Base-by-base conservation (phyloP, 2,329 filamentous ascomycete genomes). In the Diaporthe sp. region DNA sequence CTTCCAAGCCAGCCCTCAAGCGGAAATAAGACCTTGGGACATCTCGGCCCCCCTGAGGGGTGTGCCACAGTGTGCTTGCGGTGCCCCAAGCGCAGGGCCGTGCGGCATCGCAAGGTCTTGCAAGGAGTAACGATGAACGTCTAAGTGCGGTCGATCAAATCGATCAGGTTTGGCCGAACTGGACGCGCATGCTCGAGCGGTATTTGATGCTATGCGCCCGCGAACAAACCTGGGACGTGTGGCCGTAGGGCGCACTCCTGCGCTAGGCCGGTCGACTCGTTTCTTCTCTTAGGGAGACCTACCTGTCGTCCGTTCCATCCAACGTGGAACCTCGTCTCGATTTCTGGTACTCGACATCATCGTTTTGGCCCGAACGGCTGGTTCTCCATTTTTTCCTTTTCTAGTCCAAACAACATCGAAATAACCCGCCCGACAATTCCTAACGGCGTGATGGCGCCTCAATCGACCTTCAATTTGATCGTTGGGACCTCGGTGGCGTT, bases 51-150 rank as follows among this genome's bases (percentile, higher is more conserved):
- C 44, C 44, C 2, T 35, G 19, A 17, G 25, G 13, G 59, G 44
- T 32, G 25, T 50, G 44, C 22, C 22, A 35, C 12, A 4, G 10
- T 35, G n/a, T 25, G 61, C 44, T 27, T 37, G 15, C 7, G 63
- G 44, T 50, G 17, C 44, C 44, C 63, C n/a, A 35, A 66, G 63
- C 63, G 63, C 3, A 25, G n/a, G 22, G 8, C 61, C 61, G 61
- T 66, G 61, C 63, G 30, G 22, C 15, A 51, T 66, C 63, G 13
- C 30, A 32, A 27, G 9, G 22, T 27, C 63, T 30, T 51, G 22
- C 44, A 66, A 51, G 63, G 63, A 50, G 44, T 19, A 66, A 27
- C 63, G 63, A 51, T 66, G 63, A 37, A 37, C 63, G 30, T 37
- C 15, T 2, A 27, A 39, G 63, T 51, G 22, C 15, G 15, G 63